Conservation (phyloP, 1,139 yeast genomes). For the Debaryomyces sp. region DNA sequence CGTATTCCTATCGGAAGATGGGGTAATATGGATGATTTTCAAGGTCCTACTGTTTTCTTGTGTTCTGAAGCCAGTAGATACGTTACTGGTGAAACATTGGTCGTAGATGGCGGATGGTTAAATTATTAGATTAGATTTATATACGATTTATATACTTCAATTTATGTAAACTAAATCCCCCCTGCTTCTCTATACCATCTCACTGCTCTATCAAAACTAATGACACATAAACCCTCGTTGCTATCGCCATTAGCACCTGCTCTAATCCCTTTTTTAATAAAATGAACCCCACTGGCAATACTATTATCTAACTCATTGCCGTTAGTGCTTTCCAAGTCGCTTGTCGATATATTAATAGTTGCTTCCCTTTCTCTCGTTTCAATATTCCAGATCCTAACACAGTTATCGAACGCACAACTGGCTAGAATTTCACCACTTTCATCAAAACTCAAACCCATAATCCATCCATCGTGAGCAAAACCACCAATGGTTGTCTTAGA, state of each 20-base stretch:
- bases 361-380: conserved; percentile 78
- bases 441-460: conserved; percentile 78
- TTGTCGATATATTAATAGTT: conserved; percentile 61
- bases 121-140: background rate
- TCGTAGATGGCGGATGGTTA: conserved; percentile 59
- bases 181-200: conserved; percentile 98
- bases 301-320: conserved; percentile 50
- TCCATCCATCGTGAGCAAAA: conserved; percentile 90
- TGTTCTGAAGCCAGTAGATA: conserved; percentile 53
- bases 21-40: conserved; percentile 57
- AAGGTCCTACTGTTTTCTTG: conserved; percentile 56
- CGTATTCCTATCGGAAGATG: conserved; percentile 56
- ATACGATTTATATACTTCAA: background rate
- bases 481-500: conserved; percentile 56
- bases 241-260: conserved; percentile 65
- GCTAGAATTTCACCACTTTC: conserved; percentile 74
- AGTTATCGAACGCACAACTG: conserved; percentile 81
- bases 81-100: conserved; percentile 53
- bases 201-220: conserved; percentile 83
- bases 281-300: conserved; percentile 59
- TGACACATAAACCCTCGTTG: conserved; percentile 82
- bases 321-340: conserved; percentile 60
- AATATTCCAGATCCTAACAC: conserved; percentile 82
- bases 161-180: conserved; percentile 43
- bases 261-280: conserved; percentile 62